Conservation (phyloP, 495 filamentous ascomycete species). For the Lichina pygmaea region DNA sequence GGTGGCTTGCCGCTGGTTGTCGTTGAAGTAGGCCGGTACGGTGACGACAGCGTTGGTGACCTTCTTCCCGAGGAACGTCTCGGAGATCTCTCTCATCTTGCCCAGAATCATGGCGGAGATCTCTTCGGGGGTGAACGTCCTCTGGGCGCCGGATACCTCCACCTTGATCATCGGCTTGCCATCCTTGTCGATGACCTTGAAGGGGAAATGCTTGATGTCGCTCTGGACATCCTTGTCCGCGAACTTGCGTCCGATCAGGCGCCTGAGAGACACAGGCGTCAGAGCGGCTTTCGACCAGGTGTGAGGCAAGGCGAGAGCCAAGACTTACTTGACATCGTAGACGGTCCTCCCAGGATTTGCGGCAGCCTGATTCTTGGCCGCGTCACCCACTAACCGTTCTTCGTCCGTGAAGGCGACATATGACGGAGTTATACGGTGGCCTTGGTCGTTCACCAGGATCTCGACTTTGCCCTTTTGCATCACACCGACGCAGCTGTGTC, state of each 20-base stretch:
- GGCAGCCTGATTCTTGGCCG: slow-evolving; percentile 97
- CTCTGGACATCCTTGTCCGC: slow-evolving; percentile 60
- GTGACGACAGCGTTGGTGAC: slow-evolving; percentile 94
- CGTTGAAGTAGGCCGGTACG: slow-evolving; percentile 98
- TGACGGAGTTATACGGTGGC: slow-evolving; percentile 95
- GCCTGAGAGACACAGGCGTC: slow-evolving; percentile 20
- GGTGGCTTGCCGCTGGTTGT: slow-evolving; percentile 92
- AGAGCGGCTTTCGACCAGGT: slow-evolving; percentile 7
- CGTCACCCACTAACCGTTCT: slow-evolving; percentile 90
- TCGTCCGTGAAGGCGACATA: slow-evolving; percentile 98
- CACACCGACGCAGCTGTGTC: slow-evolving; percentile 59
- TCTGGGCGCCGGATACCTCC: slow-evolving; percentile 41
- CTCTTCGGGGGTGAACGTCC: slow-evolving; percentile 67
- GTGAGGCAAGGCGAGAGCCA: not conserved
- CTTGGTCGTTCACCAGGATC: slow-evolving; percentile 89
- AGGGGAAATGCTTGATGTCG: slow-evolving; percentile 79
- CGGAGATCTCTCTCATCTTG: slow-evolving; percentile 96
- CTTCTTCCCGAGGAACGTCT: slow-evolving; percentile 79
- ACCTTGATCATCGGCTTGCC: slow-evolving; percentile 63
- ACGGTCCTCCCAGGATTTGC: slow-evolving; percentile 73
- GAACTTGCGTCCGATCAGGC: slow-evolving; percentile 75
- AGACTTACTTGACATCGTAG: slow-evolving; percentile 74
- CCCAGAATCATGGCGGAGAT: slow-evolving; percentile 67
- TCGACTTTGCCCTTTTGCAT: slow-evolving; percentile 99
- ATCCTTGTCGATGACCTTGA: slow-evolving; percentile 57